Evolutionary conservation across 148 eudicot species (phyloP), one percentile per base, ranked within the genome.

Genomic region (Polygonum maritimum): DNA sequence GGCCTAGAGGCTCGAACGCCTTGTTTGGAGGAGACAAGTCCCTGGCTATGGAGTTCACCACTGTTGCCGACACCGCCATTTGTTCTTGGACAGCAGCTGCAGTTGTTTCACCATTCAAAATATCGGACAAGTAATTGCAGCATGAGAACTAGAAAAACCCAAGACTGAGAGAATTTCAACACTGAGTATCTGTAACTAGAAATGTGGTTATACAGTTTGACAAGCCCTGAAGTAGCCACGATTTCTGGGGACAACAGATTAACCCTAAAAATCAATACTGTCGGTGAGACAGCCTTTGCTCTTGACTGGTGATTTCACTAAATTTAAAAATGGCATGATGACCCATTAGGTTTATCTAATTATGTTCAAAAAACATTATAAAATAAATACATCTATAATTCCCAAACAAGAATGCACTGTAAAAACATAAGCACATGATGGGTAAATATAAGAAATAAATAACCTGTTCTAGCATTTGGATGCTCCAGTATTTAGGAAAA

Each of bases 1-100:
- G 86, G 33, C 96, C 97, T 11, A 95, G 79, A 19, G 94, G 90
- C 77, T 92, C 82, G 22, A 81, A 78, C 49, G 77, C 96, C 62
- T 89, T 88, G 67, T 82, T 79, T 26, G 90, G 92, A 71, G 96
- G 96, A 52, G 98, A 92, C n/a, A 90, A 89, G 74, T 95, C 97
- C 4, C 91, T 96, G 3, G 85, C 96, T 3, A 86, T 86, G 1
- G 98, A 94, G 71, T 74, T 85, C 84, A 81, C 76, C 62, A 78
- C 86, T 47, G 86, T 84, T 76, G 79, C 86, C 48, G 86, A 81
- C 55, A 81, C 80, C n/a, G 77, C 92, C 85, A 60, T 77, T 79
- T 70, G 74, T 16, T 70, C 74, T 5, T 70, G 74, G 48, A 70
- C 47, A 19, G 74, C 74, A 70, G 48, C 74, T 70, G 26, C 21